Base-by-base conservation (phyloP, 176 grass and related monocot species). In the Ampelocalamus luodianensis region DNA sequence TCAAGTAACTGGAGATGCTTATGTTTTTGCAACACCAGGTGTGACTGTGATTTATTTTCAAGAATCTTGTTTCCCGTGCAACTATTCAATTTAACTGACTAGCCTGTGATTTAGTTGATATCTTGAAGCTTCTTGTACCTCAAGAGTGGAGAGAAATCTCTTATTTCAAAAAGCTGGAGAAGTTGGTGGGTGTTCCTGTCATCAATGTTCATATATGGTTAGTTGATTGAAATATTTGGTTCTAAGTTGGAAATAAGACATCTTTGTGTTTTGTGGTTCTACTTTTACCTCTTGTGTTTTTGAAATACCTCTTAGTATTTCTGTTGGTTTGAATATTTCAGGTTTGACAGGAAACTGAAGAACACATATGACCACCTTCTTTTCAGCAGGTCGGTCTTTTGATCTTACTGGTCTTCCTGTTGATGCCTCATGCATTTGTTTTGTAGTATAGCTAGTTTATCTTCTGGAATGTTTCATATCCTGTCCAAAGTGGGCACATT, bases 141-240 rank as follows among this genome's bases (percentile, higher is more conserved):
- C 85, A 98, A 94, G 87, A 92, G 74, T 98, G 96, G 96, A 98
- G 56, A 65, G 96, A 95, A 78, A 98, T 98, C 51, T 61, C 83
- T 53, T 98, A 95, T 72, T 94, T 92, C 80, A 98, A 98, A 81
- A 98, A 87, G 83, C 83, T 98, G 45, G 91, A 98, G 64, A 98
- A 93, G 72, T 90, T 95, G 51, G 96, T 95, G 17, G 96, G 96
- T 88, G 96, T 98, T 87, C 96, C 96, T 85, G 96, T 98, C 50
- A 98, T 98, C 78, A 98, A 98, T 92, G 93, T 98, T 71, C 96
- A 95, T 88, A 98, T 98, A 92, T 98, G 96, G 96, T 95, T 72
- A 42, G 93, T 92, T 78, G 56, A 74, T 84, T 81, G 10, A 60
- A 67, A 68, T 67, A 68, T 82, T 74, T 75, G 34, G 27, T 83